These are phyloP conservation scores for Colletotrichum acutatum DNA, from an alignment of 2,329 filamentous ascomycete species.

Conservation along the genomic window DNA sequence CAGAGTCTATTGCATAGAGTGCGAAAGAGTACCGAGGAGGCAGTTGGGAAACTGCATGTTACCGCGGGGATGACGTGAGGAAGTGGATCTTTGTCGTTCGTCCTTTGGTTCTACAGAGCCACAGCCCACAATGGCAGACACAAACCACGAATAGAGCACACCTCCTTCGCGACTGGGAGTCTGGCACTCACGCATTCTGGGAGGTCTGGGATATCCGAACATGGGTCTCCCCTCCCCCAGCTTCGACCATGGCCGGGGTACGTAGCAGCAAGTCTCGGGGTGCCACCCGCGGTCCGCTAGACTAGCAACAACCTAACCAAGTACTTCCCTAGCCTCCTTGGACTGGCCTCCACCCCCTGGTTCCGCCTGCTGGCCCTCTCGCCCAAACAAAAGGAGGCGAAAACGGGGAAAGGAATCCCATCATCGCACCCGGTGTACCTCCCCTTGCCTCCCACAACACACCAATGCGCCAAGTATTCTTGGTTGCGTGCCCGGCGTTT, in stretches of 20 bases:
- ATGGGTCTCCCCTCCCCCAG: constrained; percentile 1
- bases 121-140: too few relatives aligned
- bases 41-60: constrained; percentile 4
- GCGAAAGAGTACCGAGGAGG: not conserved
- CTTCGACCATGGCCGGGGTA: not conserved
- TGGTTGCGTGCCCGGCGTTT: constrained; percentile 14
- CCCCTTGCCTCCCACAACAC: not conserved
- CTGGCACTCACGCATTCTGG: not conserved
- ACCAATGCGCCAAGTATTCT: not conserved
- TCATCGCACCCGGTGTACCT: constrained; percentile 1
- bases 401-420: not conserved
- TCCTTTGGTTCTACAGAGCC: constrained; percentile 8
- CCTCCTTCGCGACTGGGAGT: too few relatives aligned
- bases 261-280: constrained; percentile 26
- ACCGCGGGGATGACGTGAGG: constrained; percentile 31
- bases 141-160: too few relatives aligned
- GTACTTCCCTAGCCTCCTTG: not conserved
- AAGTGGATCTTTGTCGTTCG: constrained; percentile 18
- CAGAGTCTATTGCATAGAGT: too few relatives aligned
- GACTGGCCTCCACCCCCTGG: not conserved
- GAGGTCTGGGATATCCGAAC: not conserved
- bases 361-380: not conserved
- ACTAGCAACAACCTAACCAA: not conserved
- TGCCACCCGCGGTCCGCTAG: constrained; percentile 30
- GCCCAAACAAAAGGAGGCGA: not conserved